Evolutionary conservation across 805 yeast genomes (phyloP), one percentile per base, ranked within the genome.

Genomic region (Yamadazyma takamatsuzukensis): DNA sequence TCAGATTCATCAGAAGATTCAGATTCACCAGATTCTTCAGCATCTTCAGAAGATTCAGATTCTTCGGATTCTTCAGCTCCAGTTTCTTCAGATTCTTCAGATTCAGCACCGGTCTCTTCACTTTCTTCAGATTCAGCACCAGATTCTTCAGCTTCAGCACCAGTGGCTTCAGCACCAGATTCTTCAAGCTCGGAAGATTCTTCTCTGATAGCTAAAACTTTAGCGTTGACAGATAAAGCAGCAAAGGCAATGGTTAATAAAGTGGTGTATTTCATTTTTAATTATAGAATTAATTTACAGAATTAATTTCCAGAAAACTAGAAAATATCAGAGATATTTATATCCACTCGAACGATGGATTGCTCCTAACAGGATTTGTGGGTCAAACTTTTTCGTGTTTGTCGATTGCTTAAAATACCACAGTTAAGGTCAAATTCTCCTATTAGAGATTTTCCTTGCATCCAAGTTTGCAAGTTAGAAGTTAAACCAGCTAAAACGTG

Each of bases 151-250:
- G 34, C 33, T 15, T 21, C 30, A 12, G 37, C 34, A 29, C 37
- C 36, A 27, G 37, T 34, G n/a, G 43, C 29, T 30, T 38, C 37
- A 19, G 45, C 45, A 23, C 33, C 41, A 23, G 44, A 27, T 23
- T 39, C 22, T 11, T 6, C 18, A 14, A 8, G 6, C 4, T 15
- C 23, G 10, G n/a, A 22, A 17, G 36, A 15, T 14, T 22, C 36
- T 13, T 30, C 36, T 32, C 41, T 37, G 18, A 41, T 12, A 11
- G 44, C 39, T 18, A 48, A 38, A 18, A 44, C 21, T 19, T 40
- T 15, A 16, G 38, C 38, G 22, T 33, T 44, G 27, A 41, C 41
- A 10, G 41, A 12, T 18, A 33, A 27, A 8, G 32, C 24, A 21
- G 36, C 21, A 6, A 34, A 30, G 29, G 34, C 34, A 27, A 39